Conservation (phyloP, 2,329 filamentous ascomycete genomes). For the Beauveria rudraprayagi region DNA sequence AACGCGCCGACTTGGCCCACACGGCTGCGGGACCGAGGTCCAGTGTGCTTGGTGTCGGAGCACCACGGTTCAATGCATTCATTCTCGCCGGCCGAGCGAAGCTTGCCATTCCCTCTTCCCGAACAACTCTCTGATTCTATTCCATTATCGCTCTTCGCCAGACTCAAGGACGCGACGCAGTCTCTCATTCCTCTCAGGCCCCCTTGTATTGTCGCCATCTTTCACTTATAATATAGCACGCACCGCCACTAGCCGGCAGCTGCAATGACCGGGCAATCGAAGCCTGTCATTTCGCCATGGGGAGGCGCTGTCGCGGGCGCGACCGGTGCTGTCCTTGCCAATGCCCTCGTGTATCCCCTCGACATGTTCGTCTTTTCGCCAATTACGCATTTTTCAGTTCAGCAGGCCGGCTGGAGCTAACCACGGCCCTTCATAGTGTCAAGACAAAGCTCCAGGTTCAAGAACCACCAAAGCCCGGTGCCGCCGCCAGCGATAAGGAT, state of each 20-base stretch:
- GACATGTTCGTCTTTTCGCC: constrained; percentile 65
- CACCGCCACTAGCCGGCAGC: neutral
- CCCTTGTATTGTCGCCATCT: neutral
- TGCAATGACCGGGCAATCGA: constrained; percentile 49
- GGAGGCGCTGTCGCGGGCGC: constrained; percentile 87
- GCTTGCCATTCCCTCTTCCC: neutral
- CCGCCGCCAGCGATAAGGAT: constrained; percentile 37
- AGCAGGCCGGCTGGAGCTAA: neutral
- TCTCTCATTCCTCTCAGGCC: neutral
- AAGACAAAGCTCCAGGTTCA: constrained; percentile 97
- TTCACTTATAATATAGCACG: neutral
- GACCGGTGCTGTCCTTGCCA: constrained; percentile 86
- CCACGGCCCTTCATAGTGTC: constrained; percentile 49
- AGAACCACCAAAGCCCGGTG: constrained; percentile 53
- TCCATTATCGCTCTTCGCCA: neutral
- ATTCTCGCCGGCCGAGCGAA: neutral
- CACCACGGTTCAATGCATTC: constrained; percentile 7
- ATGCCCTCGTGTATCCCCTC: constrained; percentile 89
- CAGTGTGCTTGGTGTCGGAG: constrained; percentile 10
- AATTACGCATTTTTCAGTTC: constrained; percentile 3
- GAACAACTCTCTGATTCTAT: neutral
- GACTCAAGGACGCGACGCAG: neutral
- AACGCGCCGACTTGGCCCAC: constrained; percentile 5
- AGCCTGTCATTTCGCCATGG: constrained; percentile 78
- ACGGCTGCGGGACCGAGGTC: constrained; percentile 10